Evolutionary conservation across 2,329 filamentous ascomycete species (phyloP), one percentile per base, ranked within the genome.

Genomic region (Aspergillus ustus): DNA sequence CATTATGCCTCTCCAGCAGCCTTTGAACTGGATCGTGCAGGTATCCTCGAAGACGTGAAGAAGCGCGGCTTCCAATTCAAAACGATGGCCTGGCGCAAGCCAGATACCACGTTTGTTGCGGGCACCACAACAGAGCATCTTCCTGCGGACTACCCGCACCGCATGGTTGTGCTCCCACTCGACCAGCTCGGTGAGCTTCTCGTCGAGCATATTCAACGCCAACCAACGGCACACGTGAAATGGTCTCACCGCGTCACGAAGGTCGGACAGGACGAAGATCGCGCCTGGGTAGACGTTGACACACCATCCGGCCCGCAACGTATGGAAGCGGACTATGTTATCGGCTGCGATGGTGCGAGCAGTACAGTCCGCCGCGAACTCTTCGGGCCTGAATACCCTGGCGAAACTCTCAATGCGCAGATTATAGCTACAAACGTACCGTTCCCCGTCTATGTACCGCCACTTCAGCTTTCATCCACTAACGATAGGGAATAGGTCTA

Each of bases 361-460:
- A 72, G 69, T 56, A 67, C 62, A 0, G 79, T 87, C 5, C 73
- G 85, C 34, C 80, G 77, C 63, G 77, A 77, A 1, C 66, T 86
- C 5, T 86, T 87, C 69, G 84, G 84, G 2, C 57, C 64, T 19
- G 80, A 83, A 31, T 89, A 84, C 63, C 85, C 85, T 0, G 86
- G 86, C 0, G 84, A 84, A 66, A 89, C 86, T 0, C 84, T 85
- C 79, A 81, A 87, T 57, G 79, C 80, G 61, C 85, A 87, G 69
- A 86, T 89, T 60, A 81, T 89, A 17, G 86, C 86, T 49, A 88
- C 86, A 6, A 88, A 89, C 75, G 85, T 63, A 52, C 8, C n/a
- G n/a, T n/a, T n/a, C n/a, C n/a, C n/a, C n/a, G n/a, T n/a, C n/a
- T n/a, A n/a, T n/a, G n/a, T n/a, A n/a, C n/a, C n/a, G n/a, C n/a